These are phyloP conservation scores for Ophiocytium majus DNA, from an alignment of 352 stramenopile species.

Conservation along the genomic window DNA sequence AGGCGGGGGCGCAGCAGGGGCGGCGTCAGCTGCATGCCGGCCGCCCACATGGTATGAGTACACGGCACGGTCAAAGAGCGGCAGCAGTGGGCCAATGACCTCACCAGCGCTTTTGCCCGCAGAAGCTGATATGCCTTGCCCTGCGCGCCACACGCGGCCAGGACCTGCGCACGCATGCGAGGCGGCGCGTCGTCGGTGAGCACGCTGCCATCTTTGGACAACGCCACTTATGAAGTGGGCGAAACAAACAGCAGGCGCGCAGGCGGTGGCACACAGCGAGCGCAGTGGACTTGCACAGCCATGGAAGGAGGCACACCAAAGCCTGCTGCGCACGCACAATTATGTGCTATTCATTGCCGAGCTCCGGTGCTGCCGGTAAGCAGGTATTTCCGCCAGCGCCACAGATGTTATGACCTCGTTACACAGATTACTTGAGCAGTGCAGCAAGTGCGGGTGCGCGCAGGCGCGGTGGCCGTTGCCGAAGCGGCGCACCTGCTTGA, in stretches of 20 bases:
- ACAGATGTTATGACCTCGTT: background rate
- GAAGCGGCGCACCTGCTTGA: constrained; percentile 49
- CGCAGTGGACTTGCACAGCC: background rate
- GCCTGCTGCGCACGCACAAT: background rate
- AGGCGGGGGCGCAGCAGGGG: no score
- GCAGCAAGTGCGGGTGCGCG: background rate
- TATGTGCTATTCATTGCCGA: background rate
- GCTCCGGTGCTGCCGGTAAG: no score
- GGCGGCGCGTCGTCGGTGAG: background rate
- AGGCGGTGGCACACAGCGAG: background rate
- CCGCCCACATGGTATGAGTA: no score
- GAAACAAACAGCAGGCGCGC: background rate
- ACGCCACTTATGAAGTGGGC: background rate
- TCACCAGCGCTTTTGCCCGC: constrained; percentile 34
- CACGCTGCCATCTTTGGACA: background rate
- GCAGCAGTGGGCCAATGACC: no score
- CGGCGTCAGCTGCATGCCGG: no score
- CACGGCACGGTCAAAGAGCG: no score
- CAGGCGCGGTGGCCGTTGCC: no score
- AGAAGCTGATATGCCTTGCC: constrained; percentile 43
- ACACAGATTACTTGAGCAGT: background rate
- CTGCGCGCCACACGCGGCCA: constrained; percentile 25
- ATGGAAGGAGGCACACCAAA: background rate
- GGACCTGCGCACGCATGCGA: constrained; percentile 27
- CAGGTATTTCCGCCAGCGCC: background rate